Evolutionary conservation across 768 basidiomycete species (phyloP), one percentile per base, ranked within the genome.

Genomic region (Mycena galericulata): DNA sequence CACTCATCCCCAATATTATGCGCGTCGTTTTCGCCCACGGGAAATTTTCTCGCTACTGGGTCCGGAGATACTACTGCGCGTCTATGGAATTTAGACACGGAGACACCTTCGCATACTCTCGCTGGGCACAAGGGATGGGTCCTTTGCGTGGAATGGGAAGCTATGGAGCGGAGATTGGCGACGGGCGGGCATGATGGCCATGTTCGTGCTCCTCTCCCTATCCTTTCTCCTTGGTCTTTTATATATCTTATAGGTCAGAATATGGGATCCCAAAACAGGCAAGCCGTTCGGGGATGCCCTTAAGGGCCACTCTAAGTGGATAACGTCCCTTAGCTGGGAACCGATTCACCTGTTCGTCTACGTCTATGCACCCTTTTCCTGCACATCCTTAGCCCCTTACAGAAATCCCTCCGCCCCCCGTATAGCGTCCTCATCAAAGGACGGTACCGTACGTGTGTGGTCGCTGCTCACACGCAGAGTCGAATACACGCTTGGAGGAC

Each of bases 391-490:
- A 43, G 27, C 36, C 24, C 15, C 58, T 24, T 63, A 22, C 60
- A 97, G 95, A 79, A 97, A 96, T 74, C 80, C 93, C 1, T 77
- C 86, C 20, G 81, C 89, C 1, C 96, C 96, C 17, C 92, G 97
- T 15, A 83, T 98, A 2, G 97, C 97, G 2, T 97, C 97, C 0
- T 94, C 96, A 3, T 98, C 96, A 26, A 99, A 99, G 81, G 97
- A 99, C 74, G 92, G 92, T 15, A 97, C 96, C 0, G 96, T 98
- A 26, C 91, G 95, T n/a, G 88, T 99, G 20, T 99, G 98, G 98
- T 92, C 91, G 18, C 87, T 92, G 0, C 78, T 85, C 2, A 91
- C 89, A 0, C 86, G 96, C 18, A 82, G 86, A 63, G 80, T 90
- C 17, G 93, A 96, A 59, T 98, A 93, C 74, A 88, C 94, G 0